These are phyloP conservation scores for Phytophthora megakarya DNA, from an alignment of 352 stramenopile species.

Conservation along the genomic window DNA sequence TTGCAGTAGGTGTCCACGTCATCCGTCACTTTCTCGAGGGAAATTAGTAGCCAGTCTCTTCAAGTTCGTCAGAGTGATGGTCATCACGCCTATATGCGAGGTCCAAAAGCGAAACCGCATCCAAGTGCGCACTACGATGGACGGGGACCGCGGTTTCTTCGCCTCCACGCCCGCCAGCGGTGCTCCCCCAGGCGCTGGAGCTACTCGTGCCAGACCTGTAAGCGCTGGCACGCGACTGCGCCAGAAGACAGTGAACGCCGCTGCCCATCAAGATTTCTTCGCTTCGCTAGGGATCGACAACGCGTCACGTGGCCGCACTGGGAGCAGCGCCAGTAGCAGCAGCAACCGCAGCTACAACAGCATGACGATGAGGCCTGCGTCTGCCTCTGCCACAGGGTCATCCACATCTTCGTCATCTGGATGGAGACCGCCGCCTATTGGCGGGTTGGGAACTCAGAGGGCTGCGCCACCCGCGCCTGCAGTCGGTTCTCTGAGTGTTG, in stretches of 20 bases:
- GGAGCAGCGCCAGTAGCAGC: slow-evolving; percentile 31
- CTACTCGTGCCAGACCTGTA: slow-evolving; percentile 42
- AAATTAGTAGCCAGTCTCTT: slow-evolving; percentile 8
- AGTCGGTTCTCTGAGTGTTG: slow-evolving; percentile 20
- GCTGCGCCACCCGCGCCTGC: neutral
- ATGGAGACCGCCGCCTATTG: slow-evolving; percentile 33
- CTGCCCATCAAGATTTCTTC: slow-evolving; percentile 58
- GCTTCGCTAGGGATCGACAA: slow-evolving; percentile 53
- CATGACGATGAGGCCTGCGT: slow-evolving; percentile 27
- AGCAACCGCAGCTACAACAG: slow-evolving; percentile 46
- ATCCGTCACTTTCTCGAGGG: slow-evolving; percentile 19
- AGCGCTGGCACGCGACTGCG: slow-evolving; percentile 66
- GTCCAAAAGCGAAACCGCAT: slow-evolving; percentile 39
- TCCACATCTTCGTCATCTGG: slow-evolving; percentile 21
- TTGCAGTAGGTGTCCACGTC: slow-evolving; percentile 1
- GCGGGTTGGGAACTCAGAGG: slow-evolving; percentile 26
- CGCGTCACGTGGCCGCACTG: slow-evolving; percentile 17
- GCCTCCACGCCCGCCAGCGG: neutral
- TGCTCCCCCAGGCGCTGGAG: neutral
- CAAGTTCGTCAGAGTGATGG: slow-evolving; percentile 25
- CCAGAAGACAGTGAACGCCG: slow-evolving; percentile 49
- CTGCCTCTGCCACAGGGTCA: slow-evolving; percentile 14
- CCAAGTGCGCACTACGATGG: slow-evolving; percentile 32
- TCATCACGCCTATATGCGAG: neutral
- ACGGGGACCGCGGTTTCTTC: slow-evolving; percentile 40